Conservation (phyloP, 169 alveolate genomes). For the Plasmodium ovale region DNA sequence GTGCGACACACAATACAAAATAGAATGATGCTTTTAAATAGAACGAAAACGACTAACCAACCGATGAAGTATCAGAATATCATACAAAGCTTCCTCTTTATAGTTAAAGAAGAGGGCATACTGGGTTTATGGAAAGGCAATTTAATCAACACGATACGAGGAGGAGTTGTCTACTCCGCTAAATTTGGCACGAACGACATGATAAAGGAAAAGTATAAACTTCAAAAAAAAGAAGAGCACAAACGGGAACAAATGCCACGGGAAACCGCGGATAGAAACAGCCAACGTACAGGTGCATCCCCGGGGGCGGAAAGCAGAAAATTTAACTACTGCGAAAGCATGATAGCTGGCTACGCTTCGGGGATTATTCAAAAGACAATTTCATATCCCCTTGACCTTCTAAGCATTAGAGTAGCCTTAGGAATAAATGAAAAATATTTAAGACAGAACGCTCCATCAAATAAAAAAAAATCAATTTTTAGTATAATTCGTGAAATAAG, state of each 20-base stretch:
- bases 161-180: conserved; percentile 88
- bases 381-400: conserved; percentile 89
- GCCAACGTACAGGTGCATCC: conserved; percentile 13
- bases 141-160: conserved; percentile 87
- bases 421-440: conserved; percentile 87
- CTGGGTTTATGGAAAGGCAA: conserved; percentile 91
- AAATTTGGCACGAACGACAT: conserved; percentile 90
- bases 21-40: conserved; percentile 6
- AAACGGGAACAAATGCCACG: background rate
- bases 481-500: conserved; percentile 78
- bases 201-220: conserved; percentile 79
- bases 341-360: conserved; percentile 88
- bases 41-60: conserved; percentile 1
- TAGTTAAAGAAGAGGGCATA: conserved; percentile 88
- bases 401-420: conserved; percentile 90
- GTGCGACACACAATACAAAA: conserved; percentile 15
- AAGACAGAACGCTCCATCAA: conserved; percentile 23
- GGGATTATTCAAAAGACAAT: conserved; percentile 88
- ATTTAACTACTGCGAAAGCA: conserved; percentile 75
- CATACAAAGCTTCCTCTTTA: conserved; percentile 80
- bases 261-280: background rate
- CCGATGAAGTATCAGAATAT: conserved; percentile 83
- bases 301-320: background rate
- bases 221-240: conserved; percentile 58
- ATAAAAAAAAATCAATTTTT: conserved; percentile 42